Evolutionary conservation across 495 filamentous ascomycete genomes (phyloP).

Genomic region (Daldinia bambusicola): DNA sequence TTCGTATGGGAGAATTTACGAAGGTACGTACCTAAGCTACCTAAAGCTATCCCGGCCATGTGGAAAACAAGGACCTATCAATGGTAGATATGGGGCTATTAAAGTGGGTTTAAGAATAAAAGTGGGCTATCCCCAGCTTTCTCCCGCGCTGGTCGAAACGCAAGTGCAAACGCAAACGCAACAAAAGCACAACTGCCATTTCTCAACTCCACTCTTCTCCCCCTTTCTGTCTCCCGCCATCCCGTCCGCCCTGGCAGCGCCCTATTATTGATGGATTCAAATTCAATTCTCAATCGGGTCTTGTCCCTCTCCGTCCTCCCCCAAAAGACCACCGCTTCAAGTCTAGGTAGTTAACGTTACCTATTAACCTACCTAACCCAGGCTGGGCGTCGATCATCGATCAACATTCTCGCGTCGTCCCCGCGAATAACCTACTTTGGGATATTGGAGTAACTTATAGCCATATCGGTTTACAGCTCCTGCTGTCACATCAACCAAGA

Average conservation of each 20-base stretch:
- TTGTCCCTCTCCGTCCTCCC: conserved; percentile 10
- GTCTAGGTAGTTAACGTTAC: conserved; percentile 25
- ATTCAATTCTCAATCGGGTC: neutral
- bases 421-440: conserved; percentile 20
- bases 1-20: neutral
- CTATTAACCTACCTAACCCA: conserved; percentile 42
- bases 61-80: conserved; percentile 23
- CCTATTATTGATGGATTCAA: conserved; percentile 9
- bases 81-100: conserved; percentile 11
- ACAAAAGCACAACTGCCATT: conserved; percentile 6
- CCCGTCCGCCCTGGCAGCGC: conserved; percentile 29
- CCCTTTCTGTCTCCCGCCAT: conserved; percentile 25
- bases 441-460: conserved; percentile 3
- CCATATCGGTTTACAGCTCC: conserved; percentile 28
- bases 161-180: neutral
- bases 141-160: conserved; percentile 1
- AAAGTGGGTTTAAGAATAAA: neutral
- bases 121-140: conserved; percentile 2
- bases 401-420: conserved; percentile 22
- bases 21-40: neutral
- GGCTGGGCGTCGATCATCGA: conserved; percentile 41
- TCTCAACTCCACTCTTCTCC: neutral
- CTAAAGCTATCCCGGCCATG: neutral
- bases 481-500: conserved; percentile 30
- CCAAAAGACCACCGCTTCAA: neutral